Base-by-base conservation (phyloP, 257 asterid species). In the Primulina huaijiensis region DNA sequence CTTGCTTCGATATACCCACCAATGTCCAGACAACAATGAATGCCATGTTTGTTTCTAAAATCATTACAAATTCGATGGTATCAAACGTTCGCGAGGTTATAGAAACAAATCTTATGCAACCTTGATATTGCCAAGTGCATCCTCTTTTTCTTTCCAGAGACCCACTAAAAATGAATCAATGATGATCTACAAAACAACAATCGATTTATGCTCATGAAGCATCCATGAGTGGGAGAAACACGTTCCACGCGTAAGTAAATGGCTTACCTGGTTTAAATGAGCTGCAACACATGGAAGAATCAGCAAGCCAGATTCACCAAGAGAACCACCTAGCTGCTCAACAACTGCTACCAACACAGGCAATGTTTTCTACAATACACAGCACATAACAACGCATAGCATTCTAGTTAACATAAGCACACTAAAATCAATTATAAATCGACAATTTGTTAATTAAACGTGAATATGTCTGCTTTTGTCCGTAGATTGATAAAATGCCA, bases 261-360 rank as follows among this genome's bases (percentile, higher is more conserved):
- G 46, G 37, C 12, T 67, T 16, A 92, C 98, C 97, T 93, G 99
- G 85, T 80, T 87, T 81, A 93, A 70, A 76, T 93, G 99, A 59
- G 97, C 98, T 1, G 98, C 97, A 21, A 93, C 90, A 74, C 97
- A 89, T 52, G 99, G 99, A 75, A 93, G 95, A 81, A 93, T 88
- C 58, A 93, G 82, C 72, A 93, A 81, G 64, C 96, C 97, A n/a
- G 99, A 82, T 83, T 76, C 94, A 62, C 97, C 99, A 53, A 93
- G 73, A 64, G 94, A 88, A 76, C 90, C 94, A 72, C 97, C 91
- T 60, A 93, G 96, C 83, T 93, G 99, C 75, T 90, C 96, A n/a
- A 90, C 96, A 17, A 93, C 99, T n/a, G 97, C 96, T 74, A 93
- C 87, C 96, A 82, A 84, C 78, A 93, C 97, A 7, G 97, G 97